Base-by-base conservation (phyloP, 2,329 filamentous ascomycete genomes). In the Myotisia sp. region DNA sequence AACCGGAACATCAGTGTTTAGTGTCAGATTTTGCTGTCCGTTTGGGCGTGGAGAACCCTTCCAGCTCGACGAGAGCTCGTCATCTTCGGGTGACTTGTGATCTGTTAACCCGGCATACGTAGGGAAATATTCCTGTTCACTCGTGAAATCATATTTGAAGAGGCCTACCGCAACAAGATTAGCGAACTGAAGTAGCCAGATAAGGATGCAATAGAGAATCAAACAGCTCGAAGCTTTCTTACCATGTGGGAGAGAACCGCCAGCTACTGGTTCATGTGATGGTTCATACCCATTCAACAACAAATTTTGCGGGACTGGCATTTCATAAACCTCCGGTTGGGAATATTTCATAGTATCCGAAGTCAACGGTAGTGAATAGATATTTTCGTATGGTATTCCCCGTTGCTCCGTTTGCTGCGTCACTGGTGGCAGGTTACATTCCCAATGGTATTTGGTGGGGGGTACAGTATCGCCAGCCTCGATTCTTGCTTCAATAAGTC, bases 1-100 rank as follows among this genome's bases (percentile, higher is more conserved):
- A n/a, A 76, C 67, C 29, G 67, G 33, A 29, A 40, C 32, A 18
- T 26, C 34, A 30, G 40, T 39, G 27, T 44, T 36, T 3, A 44
- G 34, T 1, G 40, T 37, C 19, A 44, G 34, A 20, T 30, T 35
- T 18, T 42, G 32, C 13, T 39, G 37, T 8, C n/a, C n/a, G 33
- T 29, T 32, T 21, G 32, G 26, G 19, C 36, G 21, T 12, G 32
- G 37, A 21, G 37, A 33, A 18, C 36, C 30, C 18, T 39, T 42
- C 21, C 33, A 34, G 12, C 21, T 26, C 10, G 29, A 20, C 6
- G 33, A 29, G 7, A 17, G 14, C 14, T 36, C 33, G 13, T 7
- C 33, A 22, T 27, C 21, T 30, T 41, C 39, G 18, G 39, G 26
- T 17, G 34, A 24, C 24, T 33, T 26, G 14, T 36, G 32, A 12